Evolutionary conservation across 1,284 basidiomycete species (phyloP).

Genomic region (Stereum hirsutum): DNA sequence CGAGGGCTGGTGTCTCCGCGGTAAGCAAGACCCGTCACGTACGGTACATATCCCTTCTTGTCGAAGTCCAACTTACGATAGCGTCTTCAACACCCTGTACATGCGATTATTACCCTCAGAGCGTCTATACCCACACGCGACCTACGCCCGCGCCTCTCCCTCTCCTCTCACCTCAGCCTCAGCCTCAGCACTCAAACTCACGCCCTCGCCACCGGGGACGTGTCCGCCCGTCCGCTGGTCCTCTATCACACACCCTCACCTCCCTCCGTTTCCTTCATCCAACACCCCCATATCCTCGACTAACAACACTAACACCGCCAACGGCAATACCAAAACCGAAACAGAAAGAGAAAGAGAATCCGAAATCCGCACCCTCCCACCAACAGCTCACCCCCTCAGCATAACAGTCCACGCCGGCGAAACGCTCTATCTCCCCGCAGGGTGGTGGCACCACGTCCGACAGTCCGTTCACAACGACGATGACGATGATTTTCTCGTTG

Average conservation of each 20-base stretch:
- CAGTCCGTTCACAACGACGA: no score
- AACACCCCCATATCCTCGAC: no score
- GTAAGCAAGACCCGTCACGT: conserved; percentile 38
- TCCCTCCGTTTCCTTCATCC: no score
- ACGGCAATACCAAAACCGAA: no score
- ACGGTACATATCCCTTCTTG: conserved; percentile 11
- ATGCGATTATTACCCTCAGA: conserved; percentile 30
- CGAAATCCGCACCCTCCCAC: conserved; percentile 34
- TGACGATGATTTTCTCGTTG: no score
- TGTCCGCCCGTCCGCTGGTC: conserved; percentile 59
- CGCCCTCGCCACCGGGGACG: conserved; percentile 29
- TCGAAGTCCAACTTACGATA: conserved; percentile 6
- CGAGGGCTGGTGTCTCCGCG: conserved; percentile 76
- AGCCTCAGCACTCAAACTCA: conserved; percentile 30
- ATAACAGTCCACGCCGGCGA: conserved; percentile 66
- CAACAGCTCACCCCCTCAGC: conserved; percentile 50
- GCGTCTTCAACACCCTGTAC: conserved; percentile 2
- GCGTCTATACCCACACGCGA: conserved; percentile 58
- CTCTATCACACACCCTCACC: conserved; percentile 50
- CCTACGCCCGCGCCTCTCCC: conserved; percentile 38
- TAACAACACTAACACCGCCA: no score
- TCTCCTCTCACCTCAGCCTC: no score
- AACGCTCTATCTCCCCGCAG: conserved; percentile 79
- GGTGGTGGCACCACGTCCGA: conserved; percentile 87
- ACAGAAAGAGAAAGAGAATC: no score